Percentiles rank a stretch among this genome's conserved stretches.
Evolutionary conservation across 2,329 filamentous ascomycete species (phyloP).

Genomic region (Phialophora chinensis): DNA sequence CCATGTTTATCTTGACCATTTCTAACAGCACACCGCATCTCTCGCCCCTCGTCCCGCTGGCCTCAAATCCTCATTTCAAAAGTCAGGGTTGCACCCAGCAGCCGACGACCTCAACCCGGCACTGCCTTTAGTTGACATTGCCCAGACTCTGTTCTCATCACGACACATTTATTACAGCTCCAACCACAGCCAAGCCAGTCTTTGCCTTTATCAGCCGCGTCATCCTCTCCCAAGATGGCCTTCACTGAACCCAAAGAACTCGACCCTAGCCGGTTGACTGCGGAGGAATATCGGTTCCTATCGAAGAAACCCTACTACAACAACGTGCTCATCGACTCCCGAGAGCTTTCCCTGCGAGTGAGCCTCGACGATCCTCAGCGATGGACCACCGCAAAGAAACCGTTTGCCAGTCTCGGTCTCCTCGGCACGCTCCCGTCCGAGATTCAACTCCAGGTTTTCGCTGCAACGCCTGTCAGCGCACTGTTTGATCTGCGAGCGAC

Average conservation of each 20-base stretch:
- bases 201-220: background rate
- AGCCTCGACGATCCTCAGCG: constrained; percentile 1
- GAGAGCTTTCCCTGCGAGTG: constrained; percentile 11
- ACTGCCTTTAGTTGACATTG: background rate
- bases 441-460: constrained; percentile 14
- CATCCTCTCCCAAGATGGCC: constrained; percentile 5
- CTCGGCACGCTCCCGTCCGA: constrained; percentile 22
- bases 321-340: constrained; percentile 18
- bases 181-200: background rate
- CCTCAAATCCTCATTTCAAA: background rate
- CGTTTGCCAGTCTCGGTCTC: constrained; percentile 6
- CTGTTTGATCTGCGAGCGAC: constrained; percentile 18
- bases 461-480: constrained; percentile 8
- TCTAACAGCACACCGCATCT: background rate
- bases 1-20: background rate
- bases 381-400: constrained; percentile 12
- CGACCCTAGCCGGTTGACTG: background rate
- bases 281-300: constrained; percentile 12
- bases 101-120: too few relatives aligned
- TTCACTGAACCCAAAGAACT: constrained; percentile 1
- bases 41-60: background rate
- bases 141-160: background rate
- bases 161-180: background rate
- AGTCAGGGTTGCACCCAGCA: too few relatives aligned
- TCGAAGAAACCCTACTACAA: constrained; percentile 19